These are phyloP conservation scores for Phylloporus sp. DNA, from an alignment of 768 basidiomycete genomes.

Conservation along the genomic window DNA sequence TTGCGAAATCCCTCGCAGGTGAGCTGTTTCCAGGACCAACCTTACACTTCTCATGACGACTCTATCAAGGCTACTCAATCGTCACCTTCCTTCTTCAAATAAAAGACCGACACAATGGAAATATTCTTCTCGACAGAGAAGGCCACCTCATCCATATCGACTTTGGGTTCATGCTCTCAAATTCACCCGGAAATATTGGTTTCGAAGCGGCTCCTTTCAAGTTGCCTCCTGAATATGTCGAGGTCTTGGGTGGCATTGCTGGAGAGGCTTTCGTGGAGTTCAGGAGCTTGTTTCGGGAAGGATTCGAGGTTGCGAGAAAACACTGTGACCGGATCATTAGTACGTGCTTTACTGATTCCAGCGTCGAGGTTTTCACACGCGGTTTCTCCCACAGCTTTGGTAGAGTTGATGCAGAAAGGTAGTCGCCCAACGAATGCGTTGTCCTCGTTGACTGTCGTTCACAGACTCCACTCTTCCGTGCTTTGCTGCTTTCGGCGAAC, in stretches of 20 bases:
- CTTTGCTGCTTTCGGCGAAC: slow-evolving; percentile 85
- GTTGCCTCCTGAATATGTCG: slow-evolving; percentile 89
- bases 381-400: slow-evolving; percentile 50
- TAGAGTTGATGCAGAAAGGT: slow-evolving; percentile 99
- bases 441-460: slow-evolving; percentile 2
- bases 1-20: slow-evolving; percentile 89
- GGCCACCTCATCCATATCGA: slow-evolving; percentile 97
- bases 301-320: slow-evolving; percentile 90
- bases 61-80: slow-evolving; percentile 73
- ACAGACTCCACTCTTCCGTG: slow-evolving; percentile 87
- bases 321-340: slow-evolving; percentile 96
- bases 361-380: slow-evolving; percentile 3
- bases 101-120: slow-evolving; percentile 98
- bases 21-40: slow-evolving; percentile 8
- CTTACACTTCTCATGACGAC: background rate
- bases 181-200: slow-evolving; percentile 95
- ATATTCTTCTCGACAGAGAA: slow-evolving; percentile 92
- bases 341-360: slow-evolving; percentile 32
- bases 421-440: slow-evolving; percentile 8
- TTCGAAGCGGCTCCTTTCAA: slow-evolving; percentile 99
- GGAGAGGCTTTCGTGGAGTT: slow-evolving; percentile 78
- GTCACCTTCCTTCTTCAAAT: slow-evolving; percentile 96
- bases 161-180: slow-evolving; percentile 96
- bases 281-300: slow-evolving; percentile 80
- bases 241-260: slow-evolving; percentile 85